Base-by-base conservation (phyloP, 1,284 basidiomycete genomes). In the Pseudozyma hubeiensis region DNA sequence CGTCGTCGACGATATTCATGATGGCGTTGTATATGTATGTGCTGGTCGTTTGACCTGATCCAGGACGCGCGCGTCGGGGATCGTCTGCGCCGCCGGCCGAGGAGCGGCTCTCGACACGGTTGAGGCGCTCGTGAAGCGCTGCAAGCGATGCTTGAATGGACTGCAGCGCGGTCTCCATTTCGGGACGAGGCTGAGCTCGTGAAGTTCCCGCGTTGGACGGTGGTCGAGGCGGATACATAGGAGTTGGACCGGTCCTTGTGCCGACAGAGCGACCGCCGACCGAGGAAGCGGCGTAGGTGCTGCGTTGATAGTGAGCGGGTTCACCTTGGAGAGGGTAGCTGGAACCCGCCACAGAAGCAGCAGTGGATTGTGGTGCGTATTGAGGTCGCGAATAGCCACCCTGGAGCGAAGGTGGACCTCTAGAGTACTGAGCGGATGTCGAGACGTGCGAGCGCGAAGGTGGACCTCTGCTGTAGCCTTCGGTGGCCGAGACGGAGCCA, bases 71-170 rank as follows among this genome's bases (percentile, higher is more conserved):
- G 17, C 58, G 60, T 46, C 65, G 57, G 4, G 57, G 47, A 35
- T 62, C 71, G 24, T 69, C 71, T 24, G 48, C 46, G 29, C 64
- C 57, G 14, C 53, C 65, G 7, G 37, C 39, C 1, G 48, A 53
- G 14, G 59, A 63, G 16, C 57, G 59, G 47, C 16, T 56, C 41
- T 84, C 82, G 44, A 83, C 81, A 7, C 74, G 76, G 33, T 81
- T 82, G 31, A 98, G 87, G 11, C 95, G 90, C 85, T 97, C 95
- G 37, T 91, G 91, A 40, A 98, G 88, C 1, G 94, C 94, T 1
- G 93, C 91, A 8, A 98, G 87, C 62, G 94, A 93, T 0, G 91
- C 90, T 83, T 98, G 95, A 58, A 94, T 89, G 70, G 89, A 90
- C 83, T 94, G 92, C 11, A 96, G 86, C 16, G 83, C 79, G 53